Percentiles rank a stretch among this genome's conserved stretches.
Evolutionary conservation across 257 asterid genomes (phyloP).

Genomic region (Vinca minor): DNA sequence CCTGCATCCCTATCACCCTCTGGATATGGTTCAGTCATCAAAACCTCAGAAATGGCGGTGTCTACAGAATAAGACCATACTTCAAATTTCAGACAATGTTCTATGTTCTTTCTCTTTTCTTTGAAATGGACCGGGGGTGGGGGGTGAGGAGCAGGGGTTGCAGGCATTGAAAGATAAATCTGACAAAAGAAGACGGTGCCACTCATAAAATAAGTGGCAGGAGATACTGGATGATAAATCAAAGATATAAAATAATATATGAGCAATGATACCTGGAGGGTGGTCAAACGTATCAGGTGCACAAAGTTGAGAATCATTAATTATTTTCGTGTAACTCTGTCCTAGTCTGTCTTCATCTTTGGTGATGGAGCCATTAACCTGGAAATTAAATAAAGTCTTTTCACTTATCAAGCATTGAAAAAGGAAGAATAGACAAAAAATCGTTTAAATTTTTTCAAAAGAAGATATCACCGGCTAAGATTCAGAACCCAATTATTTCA

Average conservation of each 20-base stretch:
- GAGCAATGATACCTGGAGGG: slow-evolving; percentile 42
- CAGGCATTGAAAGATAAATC: not conserved
- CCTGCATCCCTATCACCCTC: slow-evolving; percentile 40
- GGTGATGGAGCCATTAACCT: slow-evolving; percentile 18
- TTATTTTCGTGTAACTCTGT: slow-evolving; percentile 29
- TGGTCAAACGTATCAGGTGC: slow-evolving; percentile 60
- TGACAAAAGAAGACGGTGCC: slow-evolving; percentile 1
- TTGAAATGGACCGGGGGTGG: not conserved
- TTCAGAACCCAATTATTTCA: not conserved
- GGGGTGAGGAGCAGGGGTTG: not conserved
- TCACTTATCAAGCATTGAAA: slow-evolving; percentile 21
- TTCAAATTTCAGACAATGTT: slow-evolving; percentile 22
- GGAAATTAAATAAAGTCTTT: slow-evolving; percentile 21
- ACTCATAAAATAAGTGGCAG: too few relatives aligned
- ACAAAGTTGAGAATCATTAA: slow-evolving; percentile 30
- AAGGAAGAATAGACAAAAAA: too few relatives aligned
- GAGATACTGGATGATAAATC: too few relatives aligned
- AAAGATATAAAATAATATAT: slow-evolving; percentile 1
- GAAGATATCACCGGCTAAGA: slow-evolving; percentile 17
- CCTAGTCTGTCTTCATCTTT: slow-evolving; percentile 25
- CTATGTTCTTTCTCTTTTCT: not conserved
- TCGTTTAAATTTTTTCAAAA: too few relatives aligned
- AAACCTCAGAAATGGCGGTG: slow-evolving; percentile 29
- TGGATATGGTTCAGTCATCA: slow-evolving; percentile 43
- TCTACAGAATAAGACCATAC: slow-evolving; percentile 24